A percentile compares a stretch with the other conserved stretches of the same genome.
phyloP scores from a whole-genome alignment of 768 basidiomycete genomes.

The Tylopilus sp. region DNA sequence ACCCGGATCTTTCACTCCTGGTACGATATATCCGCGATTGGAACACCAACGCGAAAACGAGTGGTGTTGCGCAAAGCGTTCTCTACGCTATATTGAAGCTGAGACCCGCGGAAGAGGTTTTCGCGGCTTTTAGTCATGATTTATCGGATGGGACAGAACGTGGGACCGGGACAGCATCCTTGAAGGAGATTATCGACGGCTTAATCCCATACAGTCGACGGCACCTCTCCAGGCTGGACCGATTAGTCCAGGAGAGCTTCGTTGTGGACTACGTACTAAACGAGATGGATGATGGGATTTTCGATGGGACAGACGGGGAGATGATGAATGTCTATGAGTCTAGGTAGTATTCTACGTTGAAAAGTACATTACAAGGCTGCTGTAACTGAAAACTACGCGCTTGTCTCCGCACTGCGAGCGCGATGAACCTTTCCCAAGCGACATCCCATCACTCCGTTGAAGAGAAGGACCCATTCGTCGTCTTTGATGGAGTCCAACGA shows the following conservation, averaged over 20 bases:
- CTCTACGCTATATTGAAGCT: conserved; percentile 79
- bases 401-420: not conserved
- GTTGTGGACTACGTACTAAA: conserved; percentile 86
- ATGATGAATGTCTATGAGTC: conserved; percentile 40
- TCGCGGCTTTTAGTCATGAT: conserved; percentile 51
- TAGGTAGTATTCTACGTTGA: conserved; percentile 5
- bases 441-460: conserved; percentile 73
- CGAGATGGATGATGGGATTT: conserved; percentile 84
- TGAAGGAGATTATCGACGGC: conserved; percentile 79
- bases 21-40: conserved; percentile 83
- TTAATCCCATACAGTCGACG: conserved; percentile 94
- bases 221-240: conserved; percentile 81
- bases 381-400: conserved; percentile 5
- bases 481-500: conserved; percentile 40
- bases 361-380: conserved; percentile 13
- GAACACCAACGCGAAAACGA: conserved; percentile 94
- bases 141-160: conserved; percentile 14
- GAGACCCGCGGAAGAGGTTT: conserved; percentile 69
- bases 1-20: conserved; percentile 75
- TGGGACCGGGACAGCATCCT: conserved; percentile 21
- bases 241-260: conserved; percentile 91
- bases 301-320: conserved; percentile 46
- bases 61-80: conserved; percentile 78
- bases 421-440: conserved; percentile 41
- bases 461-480: conserved; percentile 66